Base-by-base conservation (phyloP, 2,329 filamentous ascomycete genomes). In the Thermomyces lanuginosus region DNA sequence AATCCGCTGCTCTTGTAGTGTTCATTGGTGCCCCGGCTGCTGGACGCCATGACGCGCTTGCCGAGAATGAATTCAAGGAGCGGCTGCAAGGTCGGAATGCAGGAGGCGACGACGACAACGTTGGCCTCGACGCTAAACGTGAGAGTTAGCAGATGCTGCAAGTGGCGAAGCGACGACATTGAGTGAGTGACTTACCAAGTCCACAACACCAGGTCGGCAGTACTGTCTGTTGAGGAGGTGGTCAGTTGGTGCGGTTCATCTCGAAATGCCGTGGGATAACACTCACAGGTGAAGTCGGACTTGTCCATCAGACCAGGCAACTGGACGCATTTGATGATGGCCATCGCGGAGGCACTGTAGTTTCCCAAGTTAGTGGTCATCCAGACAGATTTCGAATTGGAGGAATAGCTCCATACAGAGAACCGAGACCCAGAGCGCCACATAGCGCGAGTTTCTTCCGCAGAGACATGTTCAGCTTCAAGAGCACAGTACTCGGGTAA, bases 41-140 rank as follows among this genome's bases (percentile, higher is more conserved):
- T 26, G 16, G 21, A 30, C n/a, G 27, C 23, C 13, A 14, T 25
- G n/a, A 27, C 21, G 37, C 30, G 30, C 23, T 20, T 37, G 10
- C 34, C 36, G 8, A 39, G 14, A 16, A 40, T 19, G 8, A 35
- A 22, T 9, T 49, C 53, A 21, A 49, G 32, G 3, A 51, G 34
- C 3, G 48, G 47, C 15, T 40, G 43, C 2, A 50, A 36, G 10
- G 44, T 51, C 4, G 48, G 48, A 11, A 52, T 51, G 30, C 48
- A 51, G 4, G 45, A 40, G 5, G 43, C 47, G 27, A 52, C 41
- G 26, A 52, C 41, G 31, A 49, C 40, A 10, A 44, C 34, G 29
- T 48, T 37, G 8, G 41, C 44, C 37, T 51, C 47, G 20, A 51
- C 38, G 26, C 44, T 45, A 14, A 17, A 20, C n/a, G n/a, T n/a